Evolutionary conservation across 2,329 filamentous ascomycete genomes (phyloP).

Genomic region (Cryphonectria parasitica): DNA sequence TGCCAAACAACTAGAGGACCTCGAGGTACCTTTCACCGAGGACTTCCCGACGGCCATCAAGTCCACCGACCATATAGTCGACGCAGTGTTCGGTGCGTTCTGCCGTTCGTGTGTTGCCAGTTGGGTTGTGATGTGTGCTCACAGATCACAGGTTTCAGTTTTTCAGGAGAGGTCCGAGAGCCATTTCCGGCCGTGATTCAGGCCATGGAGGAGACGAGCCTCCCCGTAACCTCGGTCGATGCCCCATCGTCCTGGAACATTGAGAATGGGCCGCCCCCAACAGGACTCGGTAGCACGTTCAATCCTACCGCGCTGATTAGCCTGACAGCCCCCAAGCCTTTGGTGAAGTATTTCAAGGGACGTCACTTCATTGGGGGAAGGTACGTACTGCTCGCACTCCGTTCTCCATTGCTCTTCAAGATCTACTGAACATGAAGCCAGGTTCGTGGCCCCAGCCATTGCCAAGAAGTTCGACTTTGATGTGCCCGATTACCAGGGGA

Average conservation of each 20-base stretch:
- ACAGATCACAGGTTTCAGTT: conserved; percentile 74
- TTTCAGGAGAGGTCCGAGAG: conserved; percentile 88
- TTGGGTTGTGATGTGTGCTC: conserved; percentile 13
- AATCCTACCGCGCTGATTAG: conserved; percentile 82
- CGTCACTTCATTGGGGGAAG: conserved; percentile 91
- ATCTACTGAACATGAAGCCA: conserved; percentile 38
- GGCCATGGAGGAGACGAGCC: conserved; percentile 70
- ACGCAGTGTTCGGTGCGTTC: conserved; percentile 87
- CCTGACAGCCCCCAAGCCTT: conserved; percentile 89
- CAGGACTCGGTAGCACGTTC: conserved; percentile 78
- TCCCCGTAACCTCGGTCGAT: conserved; percentile 88
- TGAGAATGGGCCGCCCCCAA: conserved; percentile 76
- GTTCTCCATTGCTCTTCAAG: background rate
- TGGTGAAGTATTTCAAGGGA: conserved; percentile 81
- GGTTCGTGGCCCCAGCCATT: conserved; percentile 78
- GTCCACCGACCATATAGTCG: conserved; percentile 78
- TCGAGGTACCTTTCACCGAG: conserved; percentile 80
- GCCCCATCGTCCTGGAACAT: conserved; percentile 96
- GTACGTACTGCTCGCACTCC: conserved; percentile 46
- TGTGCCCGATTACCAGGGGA: conserved; percentile 78
- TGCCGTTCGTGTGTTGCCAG: conserved; percentile 13
- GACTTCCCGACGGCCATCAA: conserved; percentile 73
- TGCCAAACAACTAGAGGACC: conserved; percentile 79
- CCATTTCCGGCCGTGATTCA: conserved; percentile 84
- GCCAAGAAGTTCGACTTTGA: conserved; percentile 86